A percentile compares a stretch with the other conserved stretches of the same genome.
Evolutionary conservation across 2,329 filamentous ascomycete species (phyloP).

Genomic region (Colletotrichum destructivum): DNA sequence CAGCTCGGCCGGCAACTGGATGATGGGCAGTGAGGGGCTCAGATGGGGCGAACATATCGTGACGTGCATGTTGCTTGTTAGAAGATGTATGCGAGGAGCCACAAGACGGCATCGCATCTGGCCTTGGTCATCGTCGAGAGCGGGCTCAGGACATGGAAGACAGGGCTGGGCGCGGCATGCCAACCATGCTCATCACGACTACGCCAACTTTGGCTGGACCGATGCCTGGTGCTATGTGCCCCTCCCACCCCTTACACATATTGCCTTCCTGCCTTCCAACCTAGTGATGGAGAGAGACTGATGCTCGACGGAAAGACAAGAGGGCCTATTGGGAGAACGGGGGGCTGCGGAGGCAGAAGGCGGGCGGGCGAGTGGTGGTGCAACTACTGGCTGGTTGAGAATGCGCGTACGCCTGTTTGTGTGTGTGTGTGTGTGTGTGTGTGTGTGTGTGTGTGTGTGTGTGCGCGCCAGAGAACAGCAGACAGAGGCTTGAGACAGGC

Average conservation of each 20-base stretch:
- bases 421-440: conserved; percentile 8
- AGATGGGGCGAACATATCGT: conserved; percentile 36
- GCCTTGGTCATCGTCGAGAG: conserved; percentile 31
- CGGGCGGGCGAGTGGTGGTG: not conserved
- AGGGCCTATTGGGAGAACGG: conserved; percentile 3
- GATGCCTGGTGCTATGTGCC: not conserved
- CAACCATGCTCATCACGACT: conserved; percentile 30
- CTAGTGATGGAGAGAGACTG: not conserved
- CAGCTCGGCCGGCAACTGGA: conserved; percentile 30
- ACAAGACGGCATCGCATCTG: conserved; percentile 9
- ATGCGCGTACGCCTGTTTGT: not conserved
- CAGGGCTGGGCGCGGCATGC: conserved; percentile 30
- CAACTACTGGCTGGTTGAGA: not conserved
- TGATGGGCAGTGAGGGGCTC: conserved; percentile 28
- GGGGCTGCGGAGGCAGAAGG: conserved; percentile 9
- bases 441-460: not conserved
- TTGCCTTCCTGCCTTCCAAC: conserved; percentile 10
- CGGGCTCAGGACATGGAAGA: conserved; percentile 17
- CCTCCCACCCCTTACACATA: conserved; percentile 2
- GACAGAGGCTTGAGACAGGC: conserved; percentile 42
- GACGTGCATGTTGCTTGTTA: conserved; percentile 42
- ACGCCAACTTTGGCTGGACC: conserved; percentile 18
- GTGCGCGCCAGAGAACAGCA: not conserved
- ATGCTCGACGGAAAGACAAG: conserved; percentile 1
- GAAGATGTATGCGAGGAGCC: conserved; percentile 15